phyloP scores from a whole-genome alignment of 306 rosid genomes.

The Alnus glutinosa region DNA sequence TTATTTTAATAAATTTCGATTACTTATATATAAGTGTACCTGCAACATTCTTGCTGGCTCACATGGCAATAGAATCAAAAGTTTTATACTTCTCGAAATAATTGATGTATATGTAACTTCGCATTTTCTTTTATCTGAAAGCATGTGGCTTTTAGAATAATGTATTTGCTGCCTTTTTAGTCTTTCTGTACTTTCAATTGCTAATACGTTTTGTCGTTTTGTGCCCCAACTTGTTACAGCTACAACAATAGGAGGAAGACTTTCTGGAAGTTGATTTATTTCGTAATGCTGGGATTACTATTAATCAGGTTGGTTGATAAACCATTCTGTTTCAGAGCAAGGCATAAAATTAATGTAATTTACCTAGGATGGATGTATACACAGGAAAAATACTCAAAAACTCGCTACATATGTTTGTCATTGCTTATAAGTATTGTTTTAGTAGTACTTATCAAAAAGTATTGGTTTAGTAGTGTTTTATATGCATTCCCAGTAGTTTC shows the following conservation, averaged over 20 bases:
- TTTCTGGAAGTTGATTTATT: conserved; percentile 72
- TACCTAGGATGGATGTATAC: not conserved
- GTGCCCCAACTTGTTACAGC: conserved; percentile 50
- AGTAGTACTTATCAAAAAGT: not conserved
- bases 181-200: not conserved
- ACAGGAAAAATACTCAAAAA: not conserved
- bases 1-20: too few species aligned
- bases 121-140: not conserved
- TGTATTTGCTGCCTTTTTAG: not conserved
- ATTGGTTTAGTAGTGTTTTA: not conserved
- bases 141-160: not conserved
- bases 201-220: conserved; percentile 22
- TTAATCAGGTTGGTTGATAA: conserved; percentile 61
- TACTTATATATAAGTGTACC: not conserved
- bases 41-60: not conserved
- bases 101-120: not conserved
- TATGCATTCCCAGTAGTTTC: not conserved
- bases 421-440: not conserved
- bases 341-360: conserved; percentile 3
- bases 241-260: conserved; percentile 82
- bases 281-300: conserved; percentile 62
- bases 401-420: not conserved
- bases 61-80: not conserved
- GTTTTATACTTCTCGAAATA: not conserved
- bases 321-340: conserved; percentile 25